Evolutionary conservation across 192 early-diverging fungal species (phyloP).

Genomic region (Rhizophagus clarus): DNA sequence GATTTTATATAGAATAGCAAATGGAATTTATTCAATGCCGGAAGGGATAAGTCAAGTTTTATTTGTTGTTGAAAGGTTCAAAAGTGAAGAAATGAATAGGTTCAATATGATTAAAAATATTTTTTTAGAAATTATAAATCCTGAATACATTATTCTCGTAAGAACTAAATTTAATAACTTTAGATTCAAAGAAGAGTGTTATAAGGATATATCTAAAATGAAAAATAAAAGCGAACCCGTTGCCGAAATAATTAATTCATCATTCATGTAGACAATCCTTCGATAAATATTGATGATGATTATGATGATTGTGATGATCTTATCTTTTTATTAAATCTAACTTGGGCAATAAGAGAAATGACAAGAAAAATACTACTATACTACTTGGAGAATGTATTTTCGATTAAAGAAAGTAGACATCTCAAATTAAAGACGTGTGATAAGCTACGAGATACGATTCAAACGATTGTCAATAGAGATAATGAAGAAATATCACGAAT

Average conservation of each 20-base stretch:
- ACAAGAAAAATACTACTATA: not conserved
- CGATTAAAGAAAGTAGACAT: too few species aligned
- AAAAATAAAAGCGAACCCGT: not conserved
- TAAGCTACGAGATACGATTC: too few species aligned
- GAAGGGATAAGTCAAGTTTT: too few species aligned
- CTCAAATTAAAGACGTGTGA: too few species aligned
- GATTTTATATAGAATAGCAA: not conserved
- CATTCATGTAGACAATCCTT: constrained; percentile 17
- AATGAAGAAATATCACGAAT: too few species aligned
- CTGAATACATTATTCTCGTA: not conserved
- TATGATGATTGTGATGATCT: too few species aligned
- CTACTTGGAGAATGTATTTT: too few species aligned
- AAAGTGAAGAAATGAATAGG: not conserved
- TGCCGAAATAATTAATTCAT: not conserved
- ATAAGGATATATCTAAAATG: not conserved
- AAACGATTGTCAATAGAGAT: too few species aligned
- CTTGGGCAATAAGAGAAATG: not conserved
- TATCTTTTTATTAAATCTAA: too few species aligned
- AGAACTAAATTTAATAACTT: not conserved
- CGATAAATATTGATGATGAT: too few species aligned
- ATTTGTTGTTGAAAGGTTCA: not conserved
- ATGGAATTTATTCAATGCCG: too few species aligned
- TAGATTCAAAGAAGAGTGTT: not conserved
- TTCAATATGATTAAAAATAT: not conserved
- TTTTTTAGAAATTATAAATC: not conserved